Evolutionary conservation across 2,329 filamentous ascomycete species (phyloP), one percentile per base, ranked within the genome.

Genomic region (Phialophora chinensis): DNA sequence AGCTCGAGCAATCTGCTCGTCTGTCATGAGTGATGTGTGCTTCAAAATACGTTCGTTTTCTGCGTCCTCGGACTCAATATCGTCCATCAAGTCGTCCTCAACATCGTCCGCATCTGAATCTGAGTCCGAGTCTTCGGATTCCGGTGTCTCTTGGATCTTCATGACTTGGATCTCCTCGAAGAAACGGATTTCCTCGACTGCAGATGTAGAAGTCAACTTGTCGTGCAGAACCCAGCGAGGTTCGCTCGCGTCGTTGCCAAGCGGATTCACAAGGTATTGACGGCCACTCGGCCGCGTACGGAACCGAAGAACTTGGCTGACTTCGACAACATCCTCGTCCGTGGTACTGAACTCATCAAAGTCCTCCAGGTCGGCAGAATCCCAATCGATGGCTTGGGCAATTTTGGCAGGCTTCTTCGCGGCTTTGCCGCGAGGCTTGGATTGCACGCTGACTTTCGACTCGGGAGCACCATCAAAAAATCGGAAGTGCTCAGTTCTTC

Each of bases 1-100:
- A 27, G 89, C 77, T 47, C 83, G 80, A 47, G 89, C 88, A 47
- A 91, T 79, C 23, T 85, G 82, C 74, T 89, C 88, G 68, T 92
- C 87, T 8, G 86, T 83, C 72, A 83, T 78, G 4, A 75, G 62
- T 29, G 72, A 14, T 77, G 77, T 23, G 74, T 75, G 55, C 75
- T 74, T 75, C 49, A 78, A 65, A 47, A 78, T 77, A 1, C 75
- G 75, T 5, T 77, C 77, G 11, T 77, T 76, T 2, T 78, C 77
- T 11, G 77, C 74, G 12, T 78, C 74, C 17, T 78, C 76, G 1
- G 77, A 76, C 2, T 79, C 77, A 10, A 81, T 78, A 2, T 79
- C 77, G 7, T 78, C 77, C 38, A 77, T 74, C 12, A 78, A 74
- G 10, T 76, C 73, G 33, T 76, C 64, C 44, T 77, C 69, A 49